phyloP scores from a whole-genome alignment of 2,329 filamentous ascomycete genomes.

The Aurifilum marmelostoma region DNA sequence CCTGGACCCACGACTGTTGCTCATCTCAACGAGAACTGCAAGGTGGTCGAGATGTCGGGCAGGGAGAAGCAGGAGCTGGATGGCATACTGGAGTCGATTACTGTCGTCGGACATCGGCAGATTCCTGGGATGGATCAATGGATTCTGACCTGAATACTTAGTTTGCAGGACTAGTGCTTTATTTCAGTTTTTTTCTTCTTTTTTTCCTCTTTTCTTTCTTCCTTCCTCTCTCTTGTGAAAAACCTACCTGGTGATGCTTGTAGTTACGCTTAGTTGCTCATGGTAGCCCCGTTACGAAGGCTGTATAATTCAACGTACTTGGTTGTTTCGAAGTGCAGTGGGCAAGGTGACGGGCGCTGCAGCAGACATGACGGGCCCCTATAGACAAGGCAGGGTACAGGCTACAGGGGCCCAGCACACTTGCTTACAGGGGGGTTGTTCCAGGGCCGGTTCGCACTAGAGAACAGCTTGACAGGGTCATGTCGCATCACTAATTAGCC shows the following conservation, averaged over 20 bases:
- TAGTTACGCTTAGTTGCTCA: neutral
- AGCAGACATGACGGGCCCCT: neutral
- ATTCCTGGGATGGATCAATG: conserved; percentile 6
- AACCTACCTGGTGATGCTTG: too few relatives aligned
- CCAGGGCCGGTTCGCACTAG: neutral
- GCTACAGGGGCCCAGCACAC: too few relatives aligned
- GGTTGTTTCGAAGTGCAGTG: neutral
- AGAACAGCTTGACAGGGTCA: neutral
- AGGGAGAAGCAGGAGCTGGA: conserved; percentile 4
- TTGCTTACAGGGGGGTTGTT: neutral
- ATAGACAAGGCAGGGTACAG: neutral
- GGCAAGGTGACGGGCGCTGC: too few relatives aligned
- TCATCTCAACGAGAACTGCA: conserved; percentile 10
- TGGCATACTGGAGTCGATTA: conserved; percentile 1
- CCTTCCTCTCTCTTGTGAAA: too few relatives aligned
- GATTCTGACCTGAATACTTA: neutral
- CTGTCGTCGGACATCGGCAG: conserved; percentile 8
- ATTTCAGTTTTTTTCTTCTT: neutral
- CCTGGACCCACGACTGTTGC: conserved; percentile 5
- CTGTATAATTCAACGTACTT: too few relatives aligned
- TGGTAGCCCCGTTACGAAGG: too few relatives aligned
- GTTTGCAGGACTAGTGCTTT: neutral
- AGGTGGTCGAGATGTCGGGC: neutral
- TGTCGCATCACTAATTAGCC: conserved; percentile 1
- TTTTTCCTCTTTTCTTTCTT: too few relatives aligned